Evolutionary conservation across 176 grass and related monocot genomes (phyloP), one percentile per base, ranked within the genome.

Genomic region (Phragmites australis): DNA sequence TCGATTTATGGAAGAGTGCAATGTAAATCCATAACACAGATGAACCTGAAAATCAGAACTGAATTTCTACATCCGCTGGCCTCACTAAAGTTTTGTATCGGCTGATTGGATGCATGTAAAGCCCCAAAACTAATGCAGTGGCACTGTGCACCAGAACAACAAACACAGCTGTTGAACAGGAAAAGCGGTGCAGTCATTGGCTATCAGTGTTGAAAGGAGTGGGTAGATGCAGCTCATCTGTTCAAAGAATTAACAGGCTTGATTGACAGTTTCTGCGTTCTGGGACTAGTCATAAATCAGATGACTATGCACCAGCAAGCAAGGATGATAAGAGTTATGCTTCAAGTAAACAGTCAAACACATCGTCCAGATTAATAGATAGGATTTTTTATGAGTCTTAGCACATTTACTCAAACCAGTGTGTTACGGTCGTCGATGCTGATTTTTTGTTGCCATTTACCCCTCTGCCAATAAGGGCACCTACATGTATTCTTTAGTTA

Each of bases 1-100:
- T 65, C 76, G 10, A 74, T 97, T 88, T 56, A 83, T 97, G 82
- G 85, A 94, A 5, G 94, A 97, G 70, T 97, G 94, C 91, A 97
- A 92, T 75, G 89, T 97, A 82, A 86, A 86, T 80, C 79, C 74
- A 3, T 97, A 67, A 71, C 18, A 68, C 12, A 30, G 16, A 48
- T 81, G 54, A 68, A 81, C 18, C 21, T n/a, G 26, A 32, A 26
- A 79, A 85, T 30, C 72, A 48, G 70, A 71, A 55, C 29, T 1
- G n/a, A 48, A 26, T 49, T 52, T 46, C 18, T 45, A 42, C 65
- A 58, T 76, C 70, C 23, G 54, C 18, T 29, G 46, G 44, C 64
- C 54, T 56, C 46, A 32, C 17, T 54, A 13, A 72, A 23, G 29
- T 57, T 26, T 2, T 39, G 45, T 18, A 26, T 11, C 30, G 17